phyloP scores from a whole-genome alignment of 805 yeast genomes.

The Brettanomyces custersianus region DNA sequence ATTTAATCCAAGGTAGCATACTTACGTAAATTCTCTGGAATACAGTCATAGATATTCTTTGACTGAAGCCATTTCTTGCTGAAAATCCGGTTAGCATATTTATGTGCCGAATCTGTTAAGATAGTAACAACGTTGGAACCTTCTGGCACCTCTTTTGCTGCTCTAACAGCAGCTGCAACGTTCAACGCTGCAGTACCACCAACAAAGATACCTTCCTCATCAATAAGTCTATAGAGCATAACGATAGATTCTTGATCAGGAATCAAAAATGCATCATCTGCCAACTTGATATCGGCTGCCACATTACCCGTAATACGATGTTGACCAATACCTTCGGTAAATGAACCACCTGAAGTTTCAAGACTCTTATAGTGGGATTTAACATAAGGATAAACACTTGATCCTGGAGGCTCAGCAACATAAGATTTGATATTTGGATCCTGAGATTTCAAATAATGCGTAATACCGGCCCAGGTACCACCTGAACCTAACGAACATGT shows the following conservation, averaged over 20 bases:
- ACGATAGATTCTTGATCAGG: slow-evolving; percentile 74
- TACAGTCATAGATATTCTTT: slow-evolving; percentile 53
- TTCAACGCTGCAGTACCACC: slow-evolving; percentile 91
- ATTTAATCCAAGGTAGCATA: slow-evolving; percentile 44
- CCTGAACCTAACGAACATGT: slow-evolving; percentile 93
- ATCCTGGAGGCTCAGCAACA: slow-evolving; percentile 93
- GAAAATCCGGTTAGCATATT: slow-evolving; percentile 76
- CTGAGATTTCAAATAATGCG: slow-evolving; percentile 69
- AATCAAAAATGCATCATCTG: slow-evolving; percentile 75
- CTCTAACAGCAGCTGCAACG: slow-evolving; percentile 78
- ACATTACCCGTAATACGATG: slow-evolving; percentile 85
- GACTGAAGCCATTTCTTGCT: slow-evolving; percentile 67
- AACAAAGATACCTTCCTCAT: slow-evolving; percentile 82
- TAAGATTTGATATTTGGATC: slow-evolving; percentile 52
- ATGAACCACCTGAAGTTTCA: slow-evolving; percentile 72
- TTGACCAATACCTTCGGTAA: slow-evolving; percentile 96
- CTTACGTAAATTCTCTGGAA: slow-evolving; percentile 64
- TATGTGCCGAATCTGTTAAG: slow-evolving; percentile 86
- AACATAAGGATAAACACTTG: slow-evolving; percentile 72
- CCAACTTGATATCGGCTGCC: slow-evolving; percentile 55
- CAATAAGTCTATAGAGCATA: slow-evolving; percentile 75
- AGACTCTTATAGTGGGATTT: slow-evolving; percentile 58
- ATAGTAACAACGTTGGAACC: slow-evolving; percentile 77
- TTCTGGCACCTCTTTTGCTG: slow-evolving; percentile 70
- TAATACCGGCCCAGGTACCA: slow-evolving; percentile 83